A percentile compares a stretch with the other conserved stretches of the same genome.
phyloP scores from a whole-genome alignment of 2,329 filamentous ascomycete genomes.

The Penicillium oxalicum region DNA sequence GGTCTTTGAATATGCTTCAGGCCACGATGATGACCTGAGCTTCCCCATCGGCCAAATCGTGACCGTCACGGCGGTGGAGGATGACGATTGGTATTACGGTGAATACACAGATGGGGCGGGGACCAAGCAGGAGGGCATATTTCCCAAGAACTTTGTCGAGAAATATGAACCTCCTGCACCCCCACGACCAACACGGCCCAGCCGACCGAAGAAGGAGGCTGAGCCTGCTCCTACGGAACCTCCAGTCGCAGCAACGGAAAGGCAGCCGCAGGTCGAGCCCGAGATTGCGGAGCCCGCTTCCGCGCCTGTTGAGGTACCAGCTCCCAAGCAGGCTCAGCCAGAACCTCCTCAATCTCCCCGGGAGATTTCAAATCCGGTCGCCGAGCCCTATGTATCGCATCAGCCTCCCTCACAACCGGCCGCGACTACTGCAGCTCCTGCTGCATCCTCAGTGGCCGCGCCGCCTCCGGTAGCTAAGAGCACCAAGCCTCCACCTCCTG shows the following conservation, averaged over 20 bases:
- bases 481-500: slow-evolving; percentile 58
- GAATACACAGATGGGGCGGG: slow-evolving; percentile 76
- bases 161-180: slow-evolving; percentile 88
- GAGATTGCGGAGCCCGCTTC: slow-evolving; percentile 23
- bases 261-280: slow-evolving; percentile 32
- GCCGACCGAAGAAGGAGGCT: slow-evolving; percentile 61
- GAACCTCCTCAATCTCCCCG: slow-evolving; percentile 19
- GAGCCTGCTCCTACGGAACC: slow-evolving; percentile 30
- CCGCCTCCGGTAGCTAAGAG: slow-evolving; percentile 36
- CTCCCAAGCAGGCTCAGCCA: slow-evolving; percentile 7
- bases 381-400: slow-evolving; percentile 24
- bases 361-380: slow-evolving; percentile 18
- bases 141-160: slow-evolving; percentile 96
- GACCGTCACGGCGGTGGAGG: slow-evolving; percentile 86
- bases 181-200: slow-evolving; percentile 69
- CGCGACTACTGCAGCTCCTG: slow-evolving; percentile 22
- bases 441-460: slow-evolving; percentile 24
- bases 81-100: slow-evolving; percentile 88
- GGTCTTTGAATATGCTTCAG: slow-evolving; percentile 86
- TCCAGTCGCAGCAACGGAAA: slow-evolving; percentile 18
- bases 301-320: slow-evolving; percentile 22
- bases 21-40: slow-evolving; percentile 89
- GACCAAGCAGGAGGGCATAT: slow-evolving; percentile 73
- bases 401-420: slow-evolving; percentile 20
- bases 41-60: slow-evolving; percentile 85